A percentile compares a stretch with the other conserved stretches of the same genome.
Evolutionary conservation across 495 filamentous ascomycete species (phyloP).

Genomic region (Talaromyces adpressus): DNA sequence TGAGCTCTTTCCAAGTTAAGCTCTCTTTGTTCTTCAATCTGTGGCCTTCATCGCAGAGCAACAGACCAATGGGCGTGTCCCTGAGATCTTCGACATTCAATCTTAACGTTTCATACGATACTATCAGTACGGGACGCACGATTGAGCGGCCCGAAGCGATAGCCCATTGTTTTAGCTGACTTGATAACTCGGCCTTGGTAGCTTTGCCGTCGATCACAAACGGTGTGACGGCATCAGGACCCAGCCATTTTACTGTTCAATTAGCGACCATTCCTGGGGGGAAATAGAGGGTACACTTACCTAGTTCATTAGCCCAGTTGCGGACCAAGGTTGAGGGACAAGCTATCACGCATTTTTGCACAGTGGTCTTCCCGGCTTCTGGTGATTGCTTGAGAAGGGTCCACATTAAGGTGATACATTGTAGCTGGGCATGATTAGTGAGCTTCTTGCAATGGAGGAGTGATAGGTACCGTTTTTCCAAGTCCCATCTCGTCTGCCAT

Average conservation of each 20-base stretch:
- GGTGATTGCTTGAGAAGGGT: conserved; percentile 92
- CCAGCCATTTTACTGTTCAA: conserved; percentile 78
- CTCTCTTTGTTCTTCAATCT: conserved; percentile 97
- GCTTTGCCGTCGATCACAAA: conserved; percentile 98
- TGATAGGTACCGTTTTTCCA: conserved; percentile 70
- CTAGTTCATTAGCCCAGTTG: conserved; percentile 94
- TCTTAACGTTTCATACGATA: conserved; percentile 94
- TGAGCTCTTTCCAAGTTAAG: conserved; percentile 86
- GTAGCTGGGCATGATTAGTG: conserved; percentile 44
- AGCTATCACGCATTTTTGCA: conserved; percentile 98
- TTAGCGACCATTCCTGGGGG: background rate
- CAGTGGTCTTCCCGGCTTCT: conserved; percentile 85
- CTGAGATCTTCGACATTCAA: conserved; percentile 85
- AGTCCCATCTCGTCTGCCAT: conserved; percentile 99
- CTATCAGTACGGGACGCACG: conserved; percentile 94
- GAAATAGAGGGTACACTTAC: conserved; percentile 18
- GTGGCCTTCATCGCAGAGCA: conserved; percentile 98
- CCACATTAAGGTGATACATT: conserved; percentile 86
- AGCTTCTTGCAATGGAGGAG: conserved; percentile 2
- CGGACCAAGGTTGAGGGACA: conserved; percentile 94
- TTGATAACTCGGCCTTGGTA: conserved; percentile 82
- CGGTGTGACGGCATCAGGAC: conserved; percentile 80
- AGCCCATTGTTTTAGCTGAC: conserved; percentile 91
- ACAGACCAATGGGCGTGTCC: conserved; percentile 79
- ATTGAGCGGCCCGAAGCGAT: conserved; percentile 85